phyloP scores from a whole-genome alignment of 495 filamentous ascomycete genomes.

The Clohesyomyces aquaticus region DNA sequence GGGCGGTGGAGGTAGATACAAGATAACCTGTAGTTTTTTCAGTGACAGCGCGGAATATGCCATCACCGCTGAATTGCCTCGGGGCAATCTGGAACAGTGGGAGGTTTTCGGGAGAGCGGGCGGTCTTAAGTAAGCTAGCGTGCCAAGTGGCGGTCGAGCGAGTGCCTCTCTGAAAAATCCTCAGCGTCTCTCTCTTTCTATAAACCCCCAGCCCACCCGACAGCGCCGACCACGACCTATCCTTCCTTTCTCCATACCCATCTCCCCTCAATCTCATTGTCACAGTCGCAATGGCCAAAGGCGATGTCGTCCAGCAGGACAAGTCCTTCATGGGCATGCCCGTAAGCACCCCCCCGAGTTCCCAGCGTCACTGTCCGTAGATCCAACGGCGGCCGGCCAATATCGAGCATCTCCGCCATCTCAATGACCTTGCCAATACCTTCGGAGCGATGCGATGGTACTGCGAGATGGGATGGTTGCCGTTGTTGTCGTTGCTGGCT shows the following conservation, averaged over 20 bases:
- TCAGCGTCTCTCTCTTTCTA: neutral
- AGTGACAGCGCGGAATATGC: too few species aligned
- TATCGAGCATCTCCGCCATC: conserved; percentile 9
- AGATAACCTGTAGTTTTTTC: too few species aligned
- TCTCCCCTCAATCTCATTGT: neutral
- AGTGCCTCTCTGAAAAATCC: too few species aligned
- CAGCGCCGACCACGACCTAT: conserved; percentile 2
- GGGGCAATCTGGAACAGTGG: neutral
- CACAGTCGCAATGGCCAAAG: conserved; percentile 50
- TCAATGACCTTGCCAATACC: conserved; percentile 28
- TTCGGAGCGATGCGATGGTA: conserved; percentile 23
- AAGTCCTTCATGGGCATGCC: conserved; percentile 93
- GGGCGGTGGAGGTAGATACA: neutral
- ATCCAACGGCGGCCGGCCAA: conserved; percentile 10
- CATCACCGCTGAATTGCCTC: neutral
- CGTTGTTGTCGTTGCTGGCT: conserved; percentile 30
- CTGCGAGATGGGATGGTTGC: conserved; percentile 24
- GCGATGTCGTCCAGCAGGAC: conserved; percentile 52
- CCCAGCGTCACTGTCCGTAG: conserved; percentile 18
- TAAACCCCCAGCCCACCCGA: neutral
- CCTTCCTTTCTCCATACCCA: neutral
- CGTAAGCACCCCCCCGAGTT: conserved; percentile 54
- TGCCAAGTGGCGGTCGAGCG: neutral
- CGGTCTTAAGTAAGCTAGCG: neutral
- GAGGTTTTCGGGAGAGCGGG: neutral